Base-by-base conservation (phyloP, 495 filamentous ascomycete genomes). In the Neurospora intermedia region DNA sequence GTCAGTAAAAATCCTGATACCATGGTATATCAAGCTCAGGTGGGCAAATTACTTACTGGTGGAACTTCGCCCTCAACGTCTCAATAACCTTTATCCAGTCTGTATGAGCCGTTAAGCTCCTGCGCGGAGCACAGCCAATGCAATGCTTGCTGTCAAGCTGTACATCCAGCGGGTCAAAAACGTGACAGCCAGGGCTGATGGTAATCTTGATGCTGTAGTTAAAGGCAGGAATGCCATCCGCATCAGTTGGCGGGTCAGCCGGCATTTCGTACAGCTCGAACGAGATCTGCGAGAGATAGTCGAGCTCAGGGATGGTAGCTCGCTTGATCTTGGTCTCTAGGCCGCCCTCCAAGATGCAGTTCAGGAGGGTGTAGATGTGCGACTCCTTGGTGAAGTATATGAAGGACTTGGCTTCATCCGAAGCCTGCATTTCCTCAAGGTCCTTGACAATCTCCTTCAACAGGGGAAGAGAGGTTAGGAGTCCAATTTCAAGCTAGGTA, bases 331-430 rank as follows among this genome's bases (percentile, higher is more conserved):
- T 98, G 35, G 94, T 96, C 75, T 94, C 91, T 74, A 99, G 92
- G 43, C 96, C 96, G 74, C 96, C 96, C 83, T 98, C 96, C 42
- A 99, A 85, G 74, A 99, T 98, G 81, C 96, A 98, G 82, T 99
- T 99, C 69, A 99, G 87, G 41, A 99, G 87, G 20, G 96, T 98
- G 83, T 99, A 99, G 76, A 99, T 98, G 77, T 99, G 96, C 6
- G 92, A 96, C 84, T 99, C 96, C 79, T 99, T 99, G 39, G 96
- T 99, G 80, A 99, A 99, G 83, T 99, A 99, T 84, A 98, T 91
- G 84, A 98, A 98, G 5, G 91, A 94, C 78, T 98, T 98, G 23
- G 94, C 94, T 79, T 94, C 92, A 69, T 93, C 88, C 0, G 92
- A 94, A 5, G 96, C 95, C 82, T 98, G 96, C 75, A 98, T 93